These are phyloP conservation scores for Podospora australis DNA, from an alignment of 495 filamentous ascomycete species.

Conservation along the genomic window DNA sequence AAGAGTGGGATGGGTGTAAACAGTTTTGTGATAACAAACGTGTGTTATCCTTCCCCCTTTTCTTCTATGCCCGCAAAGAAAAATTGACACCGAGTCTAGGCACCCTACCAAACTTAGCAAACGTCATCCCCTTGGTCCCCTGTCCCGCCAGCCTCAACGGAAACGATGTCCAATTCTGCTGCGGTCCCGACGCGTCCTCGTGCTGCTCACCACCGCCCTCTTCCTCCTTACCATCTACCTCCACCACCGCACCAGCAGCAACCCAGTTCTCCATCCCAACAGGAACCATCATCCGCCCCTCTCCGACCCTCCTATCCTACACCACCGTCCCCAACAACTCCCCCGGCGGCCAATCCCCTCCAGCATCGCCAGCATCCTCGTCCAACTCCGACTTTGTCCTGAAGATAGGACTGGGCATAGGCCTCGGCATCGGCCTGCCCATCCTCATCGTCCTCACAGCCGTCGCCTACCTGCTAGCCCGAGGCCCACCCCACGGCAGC, in stretches of 20 bases:
- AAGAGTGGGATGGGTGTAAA: conserved; percentile 13
- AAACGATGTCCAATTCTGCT: conserved; percentile 14
- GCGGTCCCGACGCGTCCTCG: conserved; percentile 5
- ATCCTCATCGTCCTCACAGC: background rate
- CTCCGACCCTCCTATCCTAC: background rate
- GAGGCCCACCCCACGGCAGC: background rate
- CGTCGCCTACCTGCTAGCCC: conserved; percentile 1
- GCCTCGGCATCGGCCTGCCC: conserved; percentile 2
- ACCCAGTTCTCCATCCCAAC: conserved; percentile 5
- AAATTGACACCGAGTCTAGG: background rate
- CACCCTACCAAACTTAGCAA: background rate
- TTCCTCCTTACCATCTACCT: too few species aligned
- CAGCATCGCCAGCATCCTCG: background rate
- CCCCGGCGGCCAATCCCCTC: background rate
- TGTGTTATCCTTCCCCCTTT: too few species aligned
- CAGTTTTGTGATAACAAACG: conserved; percentile 7
- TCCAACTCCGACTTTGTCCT: background rate
- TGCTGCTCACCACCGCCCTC: conserved; percentile 11
- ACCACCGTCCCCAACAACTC: background rate
- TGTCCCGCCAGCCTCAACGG: conserved; percentile 11
- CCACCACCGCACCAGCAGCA: too few species aligned
- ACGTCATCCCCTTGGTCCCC: conserved; percentile 12
- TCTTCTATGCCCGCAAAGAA: too few species aligned
- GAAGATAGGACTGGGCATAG: conserved; percentile 1
- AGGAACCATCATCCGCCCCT: conserved; percentile 8